Evolutionary conservation across 1,284 basidiomycete species (phyloP).

Genomic region (Pseudomicrostroma phylloplanum): DNA sequence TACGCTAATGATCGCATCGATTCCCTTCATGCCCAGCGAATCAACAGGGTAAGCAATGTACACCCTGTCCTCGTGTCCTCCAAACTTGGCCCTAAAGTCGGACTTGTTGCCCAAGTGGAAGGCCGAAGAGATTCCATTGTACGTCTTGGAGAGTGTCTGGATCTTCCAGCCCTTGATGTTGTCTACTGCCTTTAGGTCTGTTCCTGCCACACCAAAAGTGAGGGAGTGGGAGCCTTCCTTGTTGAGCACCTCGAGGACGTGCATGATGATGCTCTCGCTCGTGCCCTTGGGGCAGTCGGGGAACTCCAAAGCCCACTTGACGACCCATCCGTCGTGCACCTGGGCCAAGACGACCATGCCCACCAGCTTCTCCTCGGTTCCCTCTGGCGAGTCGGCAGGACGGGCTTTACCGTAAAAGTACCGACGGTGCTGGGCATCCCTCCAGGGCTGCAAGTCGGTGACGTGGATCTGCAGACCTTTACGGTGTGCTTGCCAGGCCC

Average conservation of each 20-base stretch:
- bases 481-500: constrained; percentile 55
- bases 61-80: constrained; percentile 30
- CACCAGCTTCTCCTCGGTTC: constrained; percentile 52
- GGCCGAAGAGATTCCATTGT: constrained; percentile 29
- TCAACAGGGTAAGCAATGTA: constrained; percentile 39
- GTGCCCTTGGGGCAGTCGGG: constrained; percentile 57
- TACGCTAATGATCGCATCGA: constrained; percentile 11
- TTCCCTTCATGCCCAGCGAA: constrained; percentile 35
- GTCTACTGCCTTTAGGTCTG: constrained; percentile 31
- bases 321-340: constrained; percentile 58
- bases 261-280: constrained; percentile 56
- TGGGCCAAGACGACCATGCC: constrained; percentile 59
- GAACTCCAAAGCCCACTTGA: constrained; percentile 61
- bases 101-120: constrained; percentile 36
- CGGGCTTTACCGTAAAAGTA: constrained; percentile 58
- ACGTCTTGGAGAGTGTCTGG: constrained; percentile 33
- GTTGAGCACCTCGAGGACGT: constrained; percentile 55
- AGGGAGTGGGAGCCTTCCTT: constrained; percentile 52
- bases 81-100: constrained; percentile 43
- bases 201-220: constrained; percentile 51
- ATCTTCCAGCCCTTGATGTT: constrained; percentile 35
- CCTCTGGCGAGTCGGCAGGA: neutral
- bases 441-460: constrained; percentile 59
- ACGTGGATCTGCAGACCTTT: constrained; percentile 60
- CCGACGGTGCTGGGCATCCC: constrained; percentile 57